A percentile compares a stretch with the other conserved stretches of the same genome.
These are phyloP conservation scores for Rosa rugosa DNA, from an alignment of 306 rosid genomes.

Conservation along the genomic window DNA sequence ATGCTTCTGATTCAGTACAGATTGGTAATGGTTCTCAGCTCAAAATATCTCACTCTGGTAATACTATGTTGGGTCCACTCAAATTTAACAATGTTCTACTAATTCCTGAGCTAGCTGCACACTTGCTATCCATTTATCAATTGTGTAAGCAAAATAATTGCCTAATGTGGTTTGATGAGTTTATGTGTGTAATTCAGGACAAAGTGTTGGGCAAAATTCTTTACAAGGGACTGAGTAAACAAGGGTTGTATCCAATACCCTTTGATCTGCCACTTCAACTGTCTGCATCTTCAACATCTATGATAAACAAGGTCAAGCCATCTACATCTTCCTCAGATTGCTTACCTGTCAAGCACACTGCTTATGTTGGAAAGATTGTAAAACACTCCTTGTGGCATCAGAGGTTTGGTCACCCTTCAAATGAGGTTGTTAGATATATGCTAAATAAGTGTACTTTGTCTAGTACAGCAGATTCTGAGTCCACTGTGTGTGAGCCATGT, in stretches of 20 bases:
- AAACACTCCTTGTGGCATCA: too few species aligned
- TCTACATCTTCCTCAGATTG: too few species aligned
- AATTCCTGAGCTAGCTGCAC: background rate
- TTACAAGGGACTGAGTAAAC: background rate
- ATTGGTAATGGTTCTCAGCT: background rate
- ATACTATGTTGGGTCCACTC: background rate
- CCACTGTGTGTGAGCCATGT: background rate
- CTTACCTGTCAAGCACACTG: background rate
- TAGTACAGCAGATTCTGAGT: background rate
- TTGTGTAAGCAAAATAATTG: too few species aligned
- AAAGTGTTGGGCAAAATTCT: background rate
- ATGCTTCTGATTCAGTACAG: background rate
- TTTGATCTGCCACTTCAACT: background rate
- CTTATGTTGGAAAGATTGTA: background rate
- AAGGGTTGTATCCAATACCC: background rate
- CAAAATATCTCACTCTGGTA: background rate
- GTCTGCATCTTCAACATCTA: background rate
- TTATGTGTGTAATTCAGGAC: background rate
- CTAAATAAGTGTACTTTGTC: too few species aligned
- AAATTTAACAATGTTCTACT: too few species aligned
- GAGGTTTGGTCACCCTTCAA: background rate
- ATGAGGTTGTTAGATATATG: background rate
- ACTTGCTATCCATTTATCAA: too few species aligned
- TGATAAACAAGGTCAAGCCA: too few species aligned
- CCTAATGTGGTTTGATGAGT: too few species aligned